These are phyloP conservation scores for Elaeis guineensis DNA, from an alignment of 176 grass and related monocot genomes.

Conservation along the genomic window DNA sequence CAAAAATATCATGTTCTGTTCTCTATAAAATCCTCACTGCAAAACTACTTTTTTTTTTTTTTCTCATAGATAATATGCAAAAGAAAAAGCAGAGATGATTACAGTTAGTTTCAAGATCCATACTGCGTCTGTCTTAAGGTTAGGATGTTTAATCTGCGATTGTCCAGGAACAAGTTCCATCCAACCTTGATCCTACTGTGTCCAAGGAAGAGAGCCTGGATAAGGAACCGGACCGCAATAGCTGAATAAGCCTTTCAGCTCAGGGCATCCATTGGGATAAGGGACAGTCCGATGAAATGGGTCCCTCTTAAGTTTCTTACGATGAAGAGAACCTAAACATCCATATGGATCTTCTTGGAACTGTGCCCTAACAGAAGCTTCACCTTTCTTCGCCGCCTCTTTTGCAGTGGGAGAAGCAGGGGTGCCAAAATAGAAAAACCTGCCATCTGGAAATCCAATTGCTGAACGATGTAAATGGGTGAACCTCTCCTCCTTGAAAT, in stretches of 20 bases:
- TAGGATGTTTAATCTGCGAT: too few species aligned
- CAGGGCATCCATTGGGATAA: constrained; percentile 70
- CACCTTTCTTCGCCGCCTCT: constrained; percentile 68
- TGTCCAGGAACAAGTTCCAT: too few species aligned
- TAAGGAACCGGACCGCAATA: constrained; percentile 69
- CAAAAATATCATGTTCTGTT: too few species aligned
- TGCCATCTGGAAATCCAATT: constrained; percentile 68
- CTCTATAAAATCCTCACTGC: too few species aligned
- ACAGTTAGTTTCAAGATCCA: too few species aligned
- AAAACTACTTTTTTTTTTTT: too few species aligned
- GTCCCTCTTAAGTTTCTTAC: constrained; percentile 76
- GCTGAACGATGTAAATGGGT: constrained; percentile 59
- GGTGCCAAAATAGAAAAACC: constrained; percentile 74
- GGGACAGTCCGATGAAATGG: constrained; percentile 78
- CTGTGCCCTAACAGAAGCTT: constrained; percentile 53
- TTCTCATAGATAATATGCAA: too few species aligned
- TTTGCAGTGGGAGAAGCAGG: constrained; percentile 41
- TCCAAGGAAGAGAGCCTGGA: constrained; percentile 75
- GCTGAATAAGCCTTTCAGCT: constrained; percentile 69
- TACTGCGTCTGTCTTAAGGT: too few species aligned
- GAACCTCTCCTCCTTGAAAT: constrained; percentile 91
- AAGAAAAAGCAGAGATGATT: too few species aligned
- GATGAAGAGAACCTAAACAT: constrained; percentile 66
- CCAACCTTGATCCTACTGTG: constrained; percentile 10
- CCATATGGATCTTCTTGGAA: constrained; percentile 91